These are phyloP conservation scores for Xerocomus brunneocitrinus DNA, from an alignment of 768 basidiomycete species.

Conservation along the genomic window DNA sequence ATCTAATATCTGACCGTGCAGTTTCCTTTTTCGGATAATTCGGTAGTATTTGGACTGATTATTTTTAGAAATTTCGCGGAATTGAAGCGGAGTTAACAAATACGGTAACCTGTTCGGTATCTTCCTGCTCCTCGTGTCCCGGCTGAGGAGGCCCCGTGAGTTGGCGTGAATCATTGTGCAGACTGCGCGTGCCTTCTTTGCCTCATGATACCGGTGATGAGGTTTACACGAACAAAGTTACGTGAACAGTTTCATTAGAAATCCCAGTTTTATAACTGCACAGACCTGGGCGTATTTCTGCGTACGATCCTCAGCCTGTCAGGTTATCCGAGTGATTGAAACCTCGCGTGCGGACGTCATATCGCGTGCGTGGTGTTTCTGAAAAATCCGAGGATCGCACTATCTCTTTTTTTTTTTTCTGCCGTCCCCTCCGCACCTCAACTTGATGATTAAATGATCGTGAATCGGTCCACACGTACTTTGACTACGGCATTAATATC, in stretches of 20 bases:
- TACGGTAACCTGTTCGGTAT: conserved; percentile 7
- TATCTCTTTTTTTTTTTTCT: too few species aligned
- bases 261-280: too few species aligned
- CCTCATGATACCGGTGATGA: too few species aligned
- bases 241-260: not conserved
- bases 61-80: conserved; percentile 19
- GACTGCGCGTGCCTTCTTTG: too few species aligned
- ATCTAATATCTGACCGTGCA: conserved; percentile 6
- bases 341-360: not conserved
- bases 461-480: too few species aligned
- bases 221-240: not conserved
- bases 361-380: not conserved
- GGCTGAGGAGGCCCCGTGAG: too few species aligned
- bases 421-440: too few species aligned
- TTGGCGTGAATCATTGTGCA: too few species aligned
- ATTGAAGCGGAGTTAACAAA: conserved; percentile 13
- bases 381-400: conserved; percentile 12
- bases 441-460: too few species aligned
- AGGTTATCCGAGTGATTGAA: not conserved
- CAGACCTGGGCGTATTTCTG: not conserved
- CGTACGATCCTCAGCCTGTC: not conserved
- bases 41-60: conserved; percentile 8
- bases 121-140: not conserved
- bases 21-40: conserved; percentile 24
- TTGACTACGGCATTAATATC: too few species aligned